Evolutionary conservation across 257 asterid species (phyloP), one percentile per base, ranked within the genome.

Genomic region (Thymus quinquecostatus): DNA sequence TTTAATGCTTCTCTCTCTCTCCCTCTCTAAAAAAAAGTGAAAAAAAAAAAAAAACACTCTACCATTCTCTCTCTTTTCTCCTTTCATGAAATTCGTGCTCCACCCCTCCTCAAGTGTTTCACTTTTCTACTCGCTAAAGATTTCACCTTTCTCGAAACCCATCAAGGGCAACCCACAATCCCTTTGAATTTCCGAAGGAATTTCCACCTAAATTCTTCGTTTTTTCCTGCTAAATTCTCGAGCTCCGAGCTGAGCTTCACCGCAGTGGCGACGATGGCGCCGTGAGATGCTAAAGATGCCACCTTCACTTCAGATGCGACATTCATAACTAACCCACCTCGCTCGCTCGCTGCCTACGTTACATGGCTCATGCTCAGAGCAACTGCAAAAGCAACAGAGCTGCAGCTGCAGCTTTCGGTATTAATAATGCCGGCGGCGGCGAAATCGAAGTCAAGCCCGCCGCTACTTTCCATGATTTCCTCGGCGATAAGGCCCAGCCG

Each of bases 381-480:
- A 84, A 70, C 74, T 64, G 65, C 71, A 78, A 78, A 49, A 78
- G 40, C 32, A 78, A 66, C 68, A 65, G 65, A 70, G 71, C 21
- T 21, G 21, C 21, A 21, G 21, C 21, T 21, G 21, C 75, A 38
- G 61, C 66, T 75, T 70, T 14, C 71, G 55, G 49, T 56, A 32
- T 66, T 74, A 50, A 65, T 75, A 21, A 21, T 21, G 21, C 21
- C 21, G 78, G 66, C 67, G 83, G 77, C 36, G 84, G 78, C 69
- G 89, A 78, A 36, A 78, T 65, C 73, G 95, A 88, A 76, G 80
- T 61, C 75, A 87, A 88, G 85, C 68, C 83, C 73, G 64, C 83
- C 73, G 64, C 89, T 28, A 78, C 89, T 79, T 93, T 90, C 71
- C 98, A 93, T 85, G 98, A 92, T 79, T 92, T 92, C 78, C 92